Evolutionary conservation across 129 eudicot genomes (phyloP), one percentile per base, ranked within the genome.

Genomic region (Oenanthe sinensis): DNA sequence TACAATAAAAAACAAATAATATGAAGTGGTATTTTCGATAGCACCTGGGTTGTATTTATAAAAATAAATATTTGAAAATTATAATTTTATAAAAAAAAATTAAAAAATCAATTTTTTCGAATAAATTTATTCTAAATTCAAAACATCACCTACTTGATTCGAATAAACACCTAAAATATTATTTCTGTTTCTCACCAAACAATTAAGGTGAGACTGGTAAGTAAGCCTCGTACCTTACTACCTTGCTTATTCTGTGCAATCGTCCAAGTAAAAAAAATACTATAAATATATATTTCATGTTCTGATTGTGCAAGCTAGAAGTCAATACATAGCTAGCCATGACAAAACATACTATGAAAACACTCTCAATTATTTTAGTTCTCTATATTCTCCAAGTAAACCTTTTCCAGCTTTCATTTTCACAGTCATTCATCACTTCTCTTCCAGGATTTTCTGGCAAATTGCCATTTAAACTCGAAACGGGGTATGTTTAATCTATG

Each of bases 401-500:
- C 17, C 39, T 67, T 67, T 30, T 67, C 43, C 72, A 33, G 1
- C 43, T 14, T 30, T 30, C 72, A 13, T 30, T 30, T 2, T 75
- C 78, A 24, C 78, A 48, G 39, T n/a, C 60, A 15, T 50, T 76
- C 33, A n/a, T 76, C 70, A 52, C 39, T 8, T 50, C 43, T 39
- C 55, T 76, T 16, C 69, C 79, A 16, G 69, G 79, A 13, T 76
- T 26, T 76, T 33, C 79, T n/a, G 69, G 79, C 15, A 20, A 76
- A 20, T 42, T 76, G 33, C 79, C 69, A 13, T 46, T 50, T 17
- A 70, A 70, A 36, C 75, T 70, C n/a, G 75, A 70, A 39, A 70
- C 45, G 2, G 75, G 75, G 48, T 50, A 47, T 16, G n/a, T 36
- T 33, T 33, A 33, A 4, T 2, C 70, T 26, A 62, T 62, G 28